Percentiles rank a stretch among this genome's conserved stretches.
These are phyloP conservation scores for Candida easanensis DNA, from an alignment of 805 yeast species.

Conservation along the genomic window DNA sequence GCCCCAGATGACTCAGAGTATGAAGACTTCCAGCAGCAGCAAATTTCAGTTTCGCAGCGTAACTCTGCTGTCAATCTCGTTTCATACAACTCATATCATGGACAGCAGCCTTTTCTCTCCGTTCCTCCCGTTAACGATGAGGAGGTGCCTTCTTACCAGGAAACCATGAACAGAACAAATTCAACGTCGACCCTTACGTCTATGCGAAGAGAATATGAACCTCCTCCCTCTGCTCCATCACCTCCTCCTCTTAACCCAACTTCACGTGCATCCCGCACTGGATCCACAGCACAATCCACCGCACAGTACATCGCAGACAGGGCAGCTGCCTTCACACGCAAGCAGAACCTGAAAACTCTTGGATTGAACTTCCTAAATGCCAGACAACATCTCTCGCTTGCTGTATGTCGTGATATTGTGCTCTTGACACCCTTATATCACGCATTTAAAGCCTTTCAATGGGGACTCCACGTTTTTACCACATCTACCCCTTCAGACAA, in stretches of 20 bases:
- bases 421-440: constrained; percentile 65
- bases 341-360: constrained; percentile 44
- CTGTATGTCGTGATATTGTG: constrained; percentile 77
- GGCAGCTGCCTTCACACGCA: constrained; percentile 12
- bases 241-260: background rate
- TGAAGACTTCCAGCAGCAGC: constrained; percentile 21
- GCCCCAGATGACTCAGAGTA: constrained; percentile 26
- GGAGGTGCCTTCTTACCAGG: constrained; percentile 7
- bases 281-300: constrained; percentile 8
- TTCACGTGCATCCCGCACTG: constrained; percentile 4
- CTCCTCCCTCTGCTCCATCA: background rate
- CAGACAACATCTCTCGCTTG: constrained; percentile 70
- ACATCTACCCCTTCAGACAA: constrained; percentile 1
- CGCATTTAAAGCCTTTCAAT: constrained; percentile 39
- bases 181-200: background rate
- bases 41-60: constrained; percentile 7
- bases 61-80: constrained; percentile 5
- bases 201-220: background rate
- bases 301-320: constrained; percentile 14
- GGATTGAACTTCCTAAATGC: constrained; percentile 74
- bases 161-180: constrained; percentile 2
- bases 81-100: background rate
- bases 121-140: constrained; percentile 4
- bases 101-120: constrained; percentile 1
- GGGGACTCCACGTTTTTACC: constrained; percentile 11